Evolutionary conservation across 768 basidiomycete species (phyloP).

Genomic region (Rhodosporidiobolus odoratus): DNA sequence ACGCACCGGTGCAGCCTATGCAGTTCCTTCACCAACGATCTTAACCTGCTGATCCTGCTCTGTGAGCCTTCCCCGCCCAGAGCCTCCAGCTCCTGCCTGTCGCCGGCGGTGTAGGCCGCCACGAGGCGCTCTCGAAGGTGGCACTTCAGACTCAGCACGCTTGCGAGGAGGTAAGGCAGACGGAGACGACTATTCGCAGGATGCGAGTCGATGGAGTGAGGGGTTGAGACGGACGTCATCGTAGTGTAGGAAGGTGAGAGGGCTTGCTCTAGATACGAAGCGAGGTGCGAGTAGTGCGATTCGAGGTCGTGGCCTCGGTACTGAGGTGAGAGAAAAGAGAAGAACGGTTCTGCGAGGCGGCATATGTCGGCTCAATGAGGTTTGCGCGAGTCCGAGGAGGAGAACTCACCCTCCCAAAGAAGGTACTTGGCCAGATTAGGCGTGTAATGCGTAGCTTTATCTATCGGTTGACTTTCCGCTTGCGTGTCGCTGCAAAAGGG

Average conservation of each 20-base stretch:
- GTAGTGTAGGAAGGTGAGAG: slow-evolving; percentile 28
- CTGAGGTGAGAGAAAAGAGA: slow-evolving; percentile 38
- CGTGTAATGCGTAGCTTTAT: slow-evolving; percentile 30
- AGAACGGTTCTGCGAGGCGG: slow-evolving; percentile 42
- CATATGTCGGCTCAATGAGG: too few species aligned
- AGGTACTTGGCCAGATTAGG: slow-evolving; percentile 39
- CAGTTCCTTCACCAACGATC: slow-evolving; percentile 24
- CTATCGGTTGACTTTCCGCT: slow-evolving; percentile 37
- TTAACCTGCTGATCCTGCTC: slow-evolving; percentile 31
- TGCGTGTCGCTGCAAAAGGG: slow-evolving; percentile 33
- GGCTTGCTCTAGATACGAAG: slow-evolving; percentile 35
- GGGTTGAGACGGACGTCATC: slow-evolving; percentile 25
- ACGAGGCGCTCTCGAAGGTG: slow-evolving; percentile 36
- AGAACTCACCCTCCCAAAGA: slow-evolving; percentile 40
- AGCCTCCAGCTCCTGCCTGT: slow-evolving; percentile 32
- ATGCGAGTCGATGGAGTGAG: slow-evolving; percentile 32
- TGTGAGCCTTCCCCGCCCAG: slow-evolving; percentile 11
- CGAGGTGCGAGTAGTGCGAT: slow-evolving; percentile 34
- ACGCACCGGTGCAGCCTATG: slow-evolving; percentile 31
- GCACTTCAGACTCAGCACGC: slow-evolving; percentile 37
- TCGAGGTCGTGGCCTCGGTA: slow-evolving; percentile 40
- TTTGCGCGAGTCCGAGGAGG: background rate
- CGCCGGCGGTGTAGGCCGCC: slow-evolving; percentile 25
- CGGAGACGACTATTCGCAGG: slow-evolving; percentile 34
- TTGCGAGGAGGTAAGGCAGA: slow-evolving; percentile 37